These are phyloP conservation scores for Alternaria sp. DNA, from an alignment of 2,329 filamentous ascomycete genomes.

Conservation along the genomic window DNA sequence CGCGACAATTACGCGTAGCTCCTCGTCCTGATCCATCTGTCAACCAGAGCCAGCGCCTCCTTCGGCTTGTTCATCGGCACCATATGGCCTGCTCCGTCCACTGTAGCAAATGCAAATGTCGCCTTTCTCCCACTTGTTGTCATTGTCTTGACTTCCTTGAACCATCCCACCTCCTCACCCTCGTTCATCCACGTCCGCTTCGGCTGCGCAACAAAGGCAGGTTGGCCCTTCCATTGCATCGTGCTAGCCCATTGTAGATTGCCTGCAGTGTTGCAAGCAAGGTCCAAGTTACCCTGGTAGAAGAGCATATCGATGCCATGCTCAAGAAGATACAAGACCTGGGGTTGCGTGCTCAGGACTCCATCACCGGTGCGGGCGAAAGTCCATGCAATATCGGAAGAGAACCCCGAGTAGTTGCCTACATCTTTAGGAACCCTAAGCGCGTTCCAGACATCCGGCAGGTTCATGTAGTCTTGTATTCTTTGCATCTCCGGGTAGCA, in stretches of 20 bases:
- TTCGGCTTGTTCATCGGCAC: constrained; percentile 50
- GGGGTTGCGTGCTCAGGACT: constrained; percentile 44
- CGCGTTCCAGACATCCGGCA: constrained; percentile 44
- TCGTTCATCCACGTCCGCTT: constrained; percentile 39
- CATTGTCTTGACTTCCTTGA: constrained; percentile 46
- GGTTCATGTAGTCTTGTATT: constrained; percentile 48
- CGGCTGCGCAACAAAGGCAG: constrained; percentile 52
- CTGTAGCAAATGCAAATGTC: constrained; percentile 48
- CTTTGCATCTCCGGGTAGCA: constrained; percentile 50
- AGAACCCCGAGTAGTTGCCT: constrained; percentile 43
- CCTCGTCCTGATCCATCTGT: constrained; percentile 42
- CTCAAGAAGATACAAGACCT: constrained; percentile 49
- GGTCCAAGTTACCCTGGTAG: constrained; percentile 54
- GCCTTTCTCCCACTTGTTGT: constrained; percentile 40
- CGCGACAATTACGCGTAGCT: constrained; percentile 37
- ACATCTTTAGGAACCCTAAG: constrained; percentile 46
- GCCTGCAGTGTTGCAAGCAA: constrained; percentile 55
- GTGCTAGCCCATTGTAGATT: constrained; percentile 53
- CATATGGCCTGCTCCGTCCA: constrained; percentile 56
- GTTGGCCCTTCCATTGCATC: constrained; percentile 57
- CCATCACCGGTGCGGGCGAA: constrained; percentile 43
- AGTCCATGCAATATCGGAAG: constrained; percentile 35
- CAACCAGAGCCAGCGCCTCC: constrained; percentile 43
- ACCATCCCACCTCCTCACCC: constrained; percentile 44
- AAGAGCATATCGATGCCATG: constrained; percentile 52